Conservation (phyloP, 768 basidiomycete species). For the Russula sp. region DNA sequence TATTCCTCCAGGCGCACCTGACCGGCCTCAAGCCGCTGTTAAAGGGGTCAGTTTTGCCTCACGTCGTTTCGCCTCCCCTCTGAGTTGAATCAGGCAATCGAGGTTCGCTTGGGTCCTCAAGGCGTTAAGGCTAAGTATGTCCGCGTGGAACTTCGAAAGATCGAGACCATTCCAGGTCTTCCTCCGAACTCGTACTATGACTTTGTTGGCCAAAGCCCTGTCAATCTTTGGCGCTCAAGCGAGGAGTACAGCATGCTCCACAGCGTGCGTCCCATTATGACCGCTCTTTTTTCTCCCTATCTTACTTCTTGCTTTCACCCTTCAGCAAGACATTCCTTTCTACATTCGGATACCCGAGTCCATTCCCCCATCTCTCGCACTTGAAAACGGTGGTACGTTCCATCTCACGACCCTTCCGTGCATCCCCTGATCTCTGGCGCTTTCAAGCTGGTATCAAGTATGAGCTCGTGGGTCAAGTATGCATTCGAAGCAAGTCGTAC, state of each 20-base stretch:
- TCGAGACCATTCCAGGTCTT: constrained; percentile 77
- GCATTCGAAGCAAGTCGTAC: constrained; percentile 82
- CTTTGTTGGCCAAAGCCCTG: constrained; percentile 75
- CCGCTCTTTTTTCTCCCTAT: constrained; percentile 7
- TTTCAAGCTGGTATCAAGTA: constrained; percentile 76
- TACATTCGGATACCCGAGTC: constrained; percentile 90
- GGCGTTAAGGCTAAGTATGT: constrained; percentile 92
- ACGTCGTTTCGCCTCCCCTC: constrained; percentile 22
- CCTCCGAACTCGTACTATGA: constrained; percentile 71
- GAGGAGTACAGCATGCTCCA: constrained; percentile 69
- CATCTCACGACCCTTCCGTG: not conserved
- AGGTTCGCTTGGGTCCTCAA: constrained; percentile 70
- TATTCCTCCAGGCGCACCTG: constrained; percentile 73
- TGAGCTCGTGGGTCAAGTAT: constrained; percentile 84
- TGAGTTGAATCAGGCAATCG: constrained; percentile 60
- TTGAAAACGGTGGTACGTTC: constrained; percentile 67
- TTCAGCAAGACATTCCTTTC: constrained; percentile 84
- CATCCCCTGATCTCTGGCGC: not conserved
- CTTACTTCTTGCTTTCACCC: constrained; percentile 2
- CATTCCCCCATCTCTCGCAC: constrained; percentile 78
- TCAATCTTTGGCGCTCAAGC: constrained; percentile 77
- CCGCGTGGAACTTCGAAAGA: constrained; percentile 84
- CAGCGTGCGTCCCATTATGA: constrained; percentile 48
- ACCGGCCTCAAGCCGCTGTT: constrained; percentile 78
- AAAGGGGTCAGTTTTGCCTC: constrained; percentile 60